phyloP scores from a whole-genome alignment of 1,284 basidiomycete species.

The Ustilago trichophora region DNA sequence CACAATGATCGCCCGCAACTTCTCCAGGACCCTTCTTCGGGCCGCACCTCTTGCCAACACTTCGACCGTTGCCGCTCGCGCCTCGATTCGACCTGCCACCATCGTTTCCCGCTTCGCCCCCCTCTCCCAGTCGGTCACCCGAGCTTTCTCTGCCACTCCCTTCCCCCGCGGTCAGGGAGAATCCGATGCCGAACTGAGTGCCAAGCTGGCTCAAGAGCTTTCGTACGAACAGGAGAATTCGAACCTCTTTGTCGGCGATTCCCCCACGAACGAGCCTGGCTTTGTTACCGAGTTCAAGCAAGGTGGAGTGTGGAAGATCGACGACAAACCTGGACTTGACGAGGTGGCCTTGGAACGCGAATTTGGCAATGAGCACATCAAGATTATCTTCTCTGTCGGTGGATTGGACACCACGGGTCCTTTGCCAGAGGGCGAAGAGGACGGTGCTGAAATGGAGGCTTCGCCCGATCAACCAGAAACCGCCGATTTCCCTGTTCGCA shows the following conservation, averaged over 20 bases:
- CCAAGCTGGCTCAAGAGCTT: conserved; percentile 83
- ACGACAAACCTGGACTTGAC: conserved; percentile 79
- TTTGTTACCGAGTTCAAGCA: conserved; percentile 81
- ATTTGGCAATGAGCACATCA: conserved; percentile 83
- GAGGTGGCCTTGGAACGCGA: conserved; percentile 82
- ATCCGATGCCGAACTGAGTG: conserved; percentile 79
- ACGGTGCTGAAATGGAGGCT: conserved; percentile 63
- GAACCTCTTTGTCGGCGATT: conserved; percentile 40
- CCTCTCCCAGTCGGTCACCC: not conserved
- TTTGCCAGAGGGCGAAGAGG: conserved; percentile 67
- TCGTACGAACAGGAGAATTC: conserved; percentile 78
- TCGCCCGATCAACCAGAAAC: conserved; percentile 37
- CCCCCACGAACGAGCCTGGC: conserved; percentile 72
- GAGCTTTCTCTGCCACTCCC: conserved; percentile 17
- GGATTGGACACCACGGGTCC: conserved; percentile 58
- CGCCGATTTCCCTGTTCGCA: conserved; percentile 74
- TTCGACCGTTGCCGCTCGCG: conserved; percentile 1
- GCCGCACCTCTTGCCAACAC: conserved; percentile 9
- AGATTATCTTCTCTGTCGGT: conserved; percentile 59
- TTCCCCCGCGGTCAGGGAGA: conserved; percentile 42
- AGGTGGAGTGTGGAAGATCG: conserved; percentile 80
- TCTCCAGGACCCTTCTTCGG: conserved; percentile 15
- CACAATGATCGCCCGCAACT: conserved; percentile 27
- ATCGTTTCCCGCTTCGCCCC: not conserved
- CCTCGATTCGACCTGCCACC: conserved; percentile 2